These are phyloP conservation scores for Marchantia polymorpha DNA, from an alignment of 225 moss, liverwort and hornwort species.

Conservation along the genomic window DNA sequence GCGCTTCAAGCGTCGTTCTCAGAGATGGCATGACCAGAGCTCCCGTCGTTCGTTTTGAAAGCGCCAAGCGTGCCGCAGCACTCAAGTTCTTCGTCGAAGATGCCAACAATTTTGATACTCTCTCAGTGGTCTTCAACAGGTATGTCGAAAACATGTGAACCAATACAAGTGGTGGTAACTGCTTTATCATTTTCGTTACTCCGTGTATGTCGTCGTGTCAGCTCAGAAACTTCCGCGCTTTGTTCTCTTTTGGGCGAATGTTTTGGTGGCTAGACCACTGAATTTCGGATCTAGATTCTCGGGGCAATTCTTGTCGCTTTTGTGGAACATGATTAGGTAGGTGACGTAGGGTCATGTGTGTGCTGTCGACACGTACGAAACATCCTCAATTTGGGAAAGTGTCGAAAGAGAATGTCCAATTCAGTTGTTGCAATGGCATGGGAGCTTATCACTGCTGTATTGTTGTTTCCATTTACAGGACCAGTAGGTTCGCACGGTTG, in stretches of 20 bases:
- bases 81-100: slow-evolving; percentile 87
- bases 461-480: slow-evolving; percentile 27
- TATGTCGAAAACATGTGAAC: not conserved
- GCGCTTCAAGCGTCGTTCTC: slow-evolving; percentile 65
- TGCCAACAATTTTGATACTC: slow-evolving; percentile 68
- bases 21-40: slow-evolving; percentile 92
- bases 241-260: not conserved
- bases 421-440: not conserved
- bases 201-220: not conserved
- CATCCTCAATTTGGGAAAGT: not conserved
- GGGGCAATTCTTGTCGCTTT: not conserved
- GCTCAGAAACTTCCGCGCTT: not conserved
- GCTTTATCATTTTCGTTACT: not conserved
- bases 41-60: slow-evolving; percentile 80
- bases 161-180: too few species aligned
- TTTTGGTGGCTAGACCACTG: not conserved
- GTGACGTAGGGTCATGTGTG: not conserved
- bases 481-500: slow-evolving; percentile 54
- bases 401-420: not conserved
- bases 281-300: not conserved
- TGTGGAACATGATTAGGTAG: not conserved
- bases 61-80: slow-evolving; percentile 69
- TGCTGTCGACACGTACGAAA: not conserved
- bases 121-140: slow-evolving; percentile 79
- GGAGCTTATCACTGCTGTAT: not conserved